Evolutionary conservation across 768 basidiomycete genomes (phyloP).

Genomic region (Suillus sp.): DNA sequence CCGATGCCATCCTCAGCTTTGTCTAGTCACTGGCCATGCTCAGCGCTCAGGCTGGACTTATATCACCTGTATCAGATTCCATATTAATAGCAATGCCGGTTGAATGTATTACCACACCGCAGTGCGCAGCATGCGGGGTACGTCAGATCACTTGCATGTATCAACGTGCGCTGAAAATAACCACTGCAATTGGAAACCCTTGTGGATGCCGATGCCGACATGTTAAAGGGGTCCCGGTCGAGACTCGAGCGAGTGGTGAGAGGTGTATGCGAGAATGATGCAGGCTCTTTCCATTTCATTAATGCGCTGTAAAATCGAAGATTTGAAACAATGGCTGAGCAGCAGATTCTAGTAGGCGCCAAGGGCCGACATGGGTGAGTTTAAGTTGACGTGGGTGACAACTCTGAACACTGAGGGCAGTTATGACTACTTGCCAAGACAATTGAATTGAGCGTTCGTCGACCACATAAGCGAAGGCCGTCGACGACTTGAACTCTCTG

Average conservation of each 20-base stretch:
- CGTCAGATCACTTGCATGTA: neutral
- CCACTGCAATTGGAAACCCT: neutral
- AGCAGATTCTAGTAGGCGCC: no score
- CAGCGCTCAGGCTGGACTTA: neutral
- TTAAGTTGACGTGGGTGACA: neutral
- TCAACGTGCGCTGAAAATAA: neutral
- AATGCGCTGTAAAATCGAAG: neutral
- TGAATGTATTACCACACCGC: neutral
- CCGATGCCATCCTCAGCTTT: neutral
- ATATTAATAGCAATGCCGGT: neutral
- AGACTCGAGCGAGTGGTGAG: no score
- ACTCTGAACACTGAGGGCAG: no score
- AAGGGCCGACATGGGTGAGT: no score
- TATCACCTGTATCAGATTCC: neutral
- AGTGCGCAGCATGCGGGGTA: neutral
- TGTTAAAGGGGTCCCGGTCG: neutral
- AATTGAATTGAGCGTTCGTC: neutral
- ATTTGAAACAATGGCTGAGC: neutral
- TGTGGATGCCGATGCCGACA: neutral
- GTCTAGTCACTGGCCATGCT: neutral
- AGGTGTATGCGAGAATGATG: no score
- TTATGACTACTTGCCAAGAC: neutral
- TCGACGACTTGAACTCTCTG: neutral
- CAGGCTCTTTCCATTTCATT: no score
- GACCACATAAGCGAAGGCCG: neutral